phyloP scores from a whole-genome alignment of 352 stramenopile species.

The Phytophthora megakarya region DNA sequence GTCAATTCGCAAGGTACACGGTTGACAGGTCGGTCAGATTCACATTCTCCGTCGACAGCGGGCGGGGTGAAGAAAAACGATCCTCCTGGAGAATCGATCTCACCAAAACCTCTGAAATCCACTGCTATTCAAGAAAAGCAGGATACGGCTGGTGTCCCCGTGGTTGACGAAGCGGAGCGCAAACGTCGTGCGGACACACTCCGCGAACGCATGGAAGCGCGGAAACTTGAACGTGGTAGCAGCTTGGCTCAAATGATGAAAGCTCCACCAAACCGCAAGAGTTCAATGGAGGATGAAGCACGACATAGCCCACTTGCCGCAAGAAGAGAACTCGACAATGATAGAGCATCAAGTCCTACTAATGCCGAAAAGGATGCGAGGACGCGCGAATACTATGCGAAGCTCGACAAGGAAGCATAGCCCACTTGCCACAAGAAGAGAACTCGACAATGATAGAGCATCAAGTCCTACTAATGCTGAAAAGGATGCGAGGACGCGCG shows the following conservation, averaged over 20 bases:
- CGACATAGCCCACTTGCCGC: slow-evolving; percentile 12
- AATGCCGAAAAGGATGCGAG: slow-evolving; percentile 50
- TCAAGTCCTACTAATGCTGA: slow-evolving; percentile 26
- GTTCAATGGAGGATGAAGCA: slow-evolving; percentile 23
- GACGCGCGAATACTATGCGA: slow-evolving; percentile 58
- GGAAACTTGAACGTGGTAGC: slow-evolving; percentile 39
- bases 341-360: slow-evolving; percentile 12
- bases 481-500: slow-evolving; percentile 52
- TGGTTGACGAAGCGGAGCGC: slow-evolving; percentile 41
- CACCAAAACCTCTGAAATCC: slow-evolving; percentile 28
- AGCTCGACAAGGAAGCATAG: too few species aligned
- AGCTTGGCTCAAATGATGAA: slow-evolving; percentile 51
- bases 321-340: slow-evolving; percentile 29
- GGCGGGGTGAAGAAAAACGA: slow-evolving; percentile 27
- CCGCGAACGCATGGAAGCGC: slow-evolving; percentile 49
- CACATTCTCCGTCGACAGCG: slow-evolving; percentile 18
- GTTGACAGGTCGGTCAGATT: slow-evolving; percentile 12
- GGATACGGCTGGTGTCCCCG: slow-evolving; percentile 11
- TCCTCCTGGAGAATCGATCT: slow-evolving; percentile 15
- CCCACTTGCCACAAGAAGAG: slow-evolving; percentile 21
- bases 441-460: slow-evolving; percentile 20
- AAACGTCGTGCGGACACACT: slow-evolving; percentile 44
- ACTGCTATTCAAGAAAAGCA: slow-evolving; percentile 23
- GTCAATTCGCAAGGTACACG: slow-evolving; percentile 30
- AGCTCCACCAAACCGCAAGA: slow-evolving; percentile 21